Conservation (phyloP, 192 early-diverging fungal genomes). For the Thoreauomyces humboldtii region DNA sequence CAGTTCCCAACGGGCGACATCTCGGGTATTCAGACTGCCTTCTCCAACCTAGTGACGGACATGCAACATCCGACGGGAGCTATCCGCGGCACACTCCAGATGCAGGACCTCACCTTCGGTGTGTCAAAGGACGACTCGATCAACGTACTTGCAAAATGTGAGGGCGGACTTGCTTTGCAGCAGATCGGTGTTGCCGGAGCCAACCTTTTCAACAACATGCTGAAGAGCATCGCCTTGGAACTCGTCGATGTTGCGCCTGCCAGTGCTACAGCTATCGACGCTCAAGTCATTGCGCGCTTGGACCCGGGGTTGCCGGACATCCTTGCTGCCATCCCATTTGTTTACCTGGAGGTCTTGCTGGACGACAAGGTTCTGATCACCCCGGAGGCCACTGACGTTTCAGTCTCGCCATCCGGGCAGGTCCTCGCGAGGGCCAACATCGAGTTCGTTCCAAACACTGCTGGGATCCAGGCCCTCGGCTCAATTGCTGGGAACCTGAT, state of each 20-base stretch:
- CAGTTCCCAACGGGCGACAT: neutral
- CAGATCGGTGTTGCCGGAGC: neutral
- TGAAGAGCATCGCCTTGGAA: neutral
- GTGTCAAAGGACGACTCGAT: slow-evolving; percentile 16
- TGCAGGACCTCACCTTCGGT: slow-evolving; percentile 5
- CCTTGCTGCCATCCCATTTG: slow-evolving; percentile 19
- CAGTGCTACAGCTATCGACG: neutral
- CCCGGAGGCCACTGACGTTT: slow-evolving; percentile 20
- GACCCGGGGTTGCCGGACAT: slow-evolving; percentile 11
- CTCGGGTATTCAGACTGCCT: neutral
- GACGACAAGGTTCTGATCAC: slow-evolving; percentile 21
- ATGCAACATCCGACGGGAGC: neutral
- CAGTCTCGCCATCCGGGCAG: neutral
- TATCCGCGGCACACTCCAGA: neutral
- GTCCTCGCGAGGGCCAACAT: slow-evolving; percentile 12
- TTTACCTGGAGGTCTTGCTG: slow-evolving; percentile 9
- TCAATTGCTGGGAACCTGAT: slow-evolving; percentile 11
- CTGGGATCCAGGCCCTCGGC: slow-evolving; percentile 8
- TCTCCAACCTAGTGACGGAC: neutral
- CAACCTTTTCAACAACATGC: slow-evolving; percentile 6
- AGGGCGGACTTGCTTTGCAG: slow-evolving; percentile 11
- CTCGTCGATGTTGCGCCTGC: slow-evolving; percentile 19
- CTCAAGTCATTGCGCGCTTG: slow-evolving; percentile 7
- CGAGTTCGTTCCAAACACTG: slow-evolving; percentile 20
- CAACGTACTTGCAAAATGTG: neutral